These are phyloP conservation scores for Phytophthora cryptogea DNA, from an alignment of 352 stramenopile genomes.

Conservation along the genomic window DNA sequence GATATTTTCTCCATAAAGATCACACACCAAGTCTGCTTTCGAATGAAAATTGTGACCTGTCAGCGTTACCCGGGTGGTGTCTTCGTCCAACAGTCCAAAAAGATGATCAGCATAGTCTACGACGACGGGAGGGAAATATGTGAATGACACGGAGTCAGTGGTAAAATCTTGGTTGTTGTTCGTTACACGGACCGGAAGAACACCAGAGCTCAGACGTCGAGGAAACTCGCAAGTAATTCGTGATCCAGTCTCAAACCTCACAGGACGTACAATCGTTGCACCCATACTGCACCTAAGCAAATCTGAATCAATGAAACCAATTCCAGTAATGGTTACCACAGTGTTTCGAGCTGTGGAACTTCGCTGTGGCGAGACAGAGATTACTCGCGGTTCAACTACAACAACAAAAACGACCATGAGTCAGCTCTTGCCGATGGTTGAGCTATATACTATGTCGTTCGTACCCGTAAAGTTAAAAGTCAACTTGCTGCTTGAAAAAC, in stretches of 20 bases:
- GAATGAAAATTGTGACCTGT: constrained; percentile 34
- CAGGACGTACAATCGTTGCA: constrained; percentile 5
- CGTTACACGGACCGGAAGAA: constrained; percentile 31
- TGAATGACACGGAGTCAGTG: constrained; percentile 18
- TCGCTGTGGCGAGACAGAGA: constrained; percentile 24
- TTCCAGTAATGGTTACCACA: constrained; percentile 25
- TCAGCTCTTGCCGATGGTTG: constrained; percentile 1
- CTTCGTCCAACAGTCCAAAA: constrained; percentile 21
- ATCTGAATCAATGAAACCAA: constrained; percentile 35
- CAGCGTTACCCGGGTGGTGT: constrained; percentile 23
- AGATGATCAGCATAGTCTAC: constrained; percentile 31
- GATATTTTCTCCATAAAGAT: constrained; percentile 10
- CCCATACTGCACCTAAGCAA: constrained; percentile 36
- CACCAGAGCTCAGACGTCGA: constrained; percentile 18
- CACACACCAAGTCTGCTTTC: constrained; percentile 26
- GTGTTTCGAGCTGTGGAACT: constrained; percentile 17
- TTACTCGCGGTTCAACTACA: constrained; percentile 31
- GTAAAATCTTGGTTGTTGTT: constrained; percentile 53
- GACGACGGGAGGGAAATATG: constrained; percentile 7
- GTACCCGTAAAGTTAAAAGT: constrained; percentile 33
- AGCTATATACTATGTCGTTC: background rate
- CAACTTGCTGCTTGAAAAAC: constrained; percentile 22
- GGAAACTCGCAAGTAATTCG: constrained; percentile 29
- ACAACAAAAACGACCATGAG: constrained; percentile 1
- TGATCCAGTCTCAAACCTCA: constrained; percentile 21